phyloP scores from a whole-genome alignment of 2,329 filamentous ascomycete species.

The Pyrenophora tritici-repentis region DNA sequence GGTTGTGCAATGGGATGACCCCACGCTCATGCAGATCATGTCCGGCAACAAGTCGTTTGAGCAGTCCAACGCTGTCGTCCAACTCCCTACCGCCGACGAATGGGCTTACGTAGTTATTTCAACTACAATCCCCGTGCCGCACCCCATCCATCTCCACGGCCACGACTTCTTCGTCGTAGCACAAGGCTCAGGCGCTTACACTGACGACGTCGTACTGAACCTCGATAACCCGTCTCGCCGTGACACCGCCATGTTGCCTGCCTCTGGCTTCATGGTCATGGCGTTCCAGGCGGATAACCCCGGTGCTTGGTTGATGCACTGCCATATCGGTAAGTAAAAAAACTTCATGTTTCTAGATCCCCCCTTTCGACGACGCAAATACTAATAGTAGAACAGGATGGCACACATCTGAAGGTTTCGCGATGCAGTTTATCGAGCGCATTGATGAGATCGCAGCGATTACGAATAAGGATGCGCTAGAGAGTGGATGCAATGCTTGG shows the following conservation, averaged over 20 bases:
- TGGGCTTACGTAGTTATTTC: slow-evolving; percentile 51
- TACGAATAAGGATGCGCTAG: slow-evolving; percentile 17
- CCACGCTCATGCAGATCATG: slow-evolving; percentile 46
- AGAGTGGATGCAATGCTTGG: slow-evolving; percentile 20
- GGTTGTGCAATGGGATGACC: slow-evolving; percentile 46
- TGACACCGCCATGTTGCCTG: slow-evolving; percentile 41
- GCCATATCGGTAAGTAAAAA: slow-evolving; percentile 37
- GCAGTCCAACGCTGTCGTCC: slow-evolving; percentile 36
- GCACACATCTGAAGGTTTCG: slow-evolving; percentile 44
- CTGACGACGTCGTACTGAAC: slow-evolving; percentile 19
- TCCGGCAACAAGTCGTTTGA: slow-evolving; percentile 40
- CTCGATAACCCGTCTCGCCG: slow-evolving; percentile 40
- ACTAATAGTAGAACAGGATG: slow-evolving; percentile 16
- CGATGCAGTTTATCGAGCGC: slow-evolving; percentile 41
- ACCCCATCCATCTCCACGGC: slow-evolving; percentile 41
- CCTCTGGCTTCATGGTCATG: slow-evolving; percentile 39
- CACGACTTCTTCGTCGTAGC: slow-evolving; percentile 43
- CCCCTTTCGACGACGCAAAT: not conserved
- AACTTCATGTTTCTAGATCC: not conserved
- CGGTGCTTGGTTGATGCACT: slow-evolving; percentile 47
- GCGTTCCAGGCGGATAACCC: slow-evolving; percentile 47
- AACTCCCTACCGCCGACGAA: slow-evolving; percentile 30
- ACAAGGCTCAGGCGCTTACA: slow-evolving; percentile 33
- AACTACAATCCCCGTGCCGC: slow-evolving; percentile 41
- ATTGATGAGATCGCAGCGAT: slow-evolving; percentile 31